Percentiles rank a stretch among this genome's conserved stretches.
phyloP scores from a whole-genome alignment of 768 basidiomycete genomes.

The Mrakia gelida region DNA sequence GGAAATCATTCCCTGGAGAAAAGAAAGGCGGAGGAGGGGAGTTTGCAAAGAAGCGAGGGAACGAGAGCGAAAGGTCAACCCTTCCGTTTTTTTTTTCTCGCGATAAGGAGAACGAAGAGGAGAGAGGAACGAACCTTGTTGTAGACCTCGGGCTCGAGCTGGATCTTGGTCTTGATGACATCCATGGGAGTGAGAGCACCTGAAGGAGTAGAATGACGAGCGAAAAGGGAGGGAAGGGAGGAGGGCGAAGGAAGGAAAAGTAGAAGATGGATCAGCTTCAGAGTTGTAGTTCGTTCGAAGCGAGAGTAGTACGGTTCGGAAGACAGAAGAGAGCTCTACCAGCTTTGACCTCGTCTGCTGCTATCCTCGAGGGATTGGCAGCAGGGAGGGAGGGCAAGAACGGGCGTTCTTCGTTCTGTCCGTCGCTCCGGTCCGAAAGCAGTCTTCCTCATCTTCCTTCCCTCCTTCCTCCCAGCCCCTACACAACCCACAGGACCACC shows the following conservation, averaged over 20 bases:
- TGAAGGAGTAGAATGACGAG: constrained; percentile 25
- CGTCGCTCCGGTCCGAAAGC: background rate
- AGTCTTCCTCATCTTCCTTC: background rate
- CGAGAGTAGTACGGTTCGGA: background rate
- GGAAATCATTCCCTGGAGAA: constrained; percentile 53
- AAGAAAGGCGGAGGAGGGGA: background rate
- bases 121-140: constrained; percentile 37
- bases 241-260: background rate
- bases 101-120: background rate
- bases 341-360: background rate
- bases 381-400: background rate
- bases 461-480: background rate
- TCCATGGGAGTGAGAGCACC: constrained; percentile 44
- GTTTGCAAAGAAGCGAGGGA: background rate
- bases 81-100: background rate
- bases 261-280: background rate
- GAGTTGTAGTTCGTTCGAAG: background rate
- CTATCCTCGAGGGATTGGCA: background rate
- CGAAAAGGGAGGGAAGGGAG: background rate
- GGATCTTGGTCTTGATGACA: constrained; percentile 44
- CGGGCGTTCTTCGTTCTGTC: background rate
- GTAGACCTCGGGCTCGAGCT: constrained; percentile 43
- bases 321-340: background rate
- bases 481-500: background rate
- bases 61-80: background rate